Evolutionary conservation across 352 stramenopile genomes (phyloP).

Genomic region (Hyaloperonospora brassicae): DNA sequence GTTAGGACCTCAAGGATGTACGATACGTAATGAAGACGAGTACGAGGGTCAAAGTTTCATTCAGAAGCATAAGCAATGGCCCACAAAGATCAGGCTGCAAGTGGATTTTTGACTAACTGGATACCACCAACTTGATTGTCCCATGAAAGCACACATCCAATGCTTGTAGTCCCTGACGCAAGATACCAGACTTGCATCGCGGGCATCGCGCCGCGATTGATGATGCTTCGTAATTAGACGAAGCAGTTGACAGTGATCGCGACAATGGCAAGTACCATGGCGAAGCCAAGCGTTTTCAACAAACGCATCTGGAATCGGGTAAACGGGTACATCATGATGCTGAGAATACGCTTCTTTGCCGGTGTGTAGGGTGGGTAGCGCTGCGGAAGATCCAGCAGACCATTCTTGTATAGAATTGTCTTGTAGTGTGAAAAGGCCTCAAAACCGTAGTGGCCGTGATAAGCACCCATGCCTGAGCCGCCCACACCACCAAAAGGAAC

Average conservation of each 20-base stretch:
- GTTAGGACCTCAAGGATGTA: too few relatives aligned
- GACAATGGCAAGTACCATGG: constrained; percentile 25
- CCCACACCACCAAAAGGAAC: constrained; percentile 79
- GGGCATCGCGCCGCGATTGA: too few relatives aligned
- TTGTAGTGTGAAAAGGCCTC: constrained; percentile 71
- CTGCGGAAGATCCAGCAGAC: constrained; percentile 39
- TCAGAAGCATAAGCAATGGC: too few relatives aligned
- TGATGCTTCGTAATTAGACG: too few relatives aligned
- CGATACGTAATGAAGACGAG: too few relatives aligned
- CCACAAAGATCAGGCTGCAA: too few relatives aligned
- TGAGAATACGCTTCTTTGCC: constrained; percentile 28
- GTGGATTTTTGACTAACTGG: too few relatives aligned
- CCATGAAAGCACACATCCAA: too few relatives aligned
- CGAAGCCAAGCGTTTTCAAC: constrained; percentile 24
- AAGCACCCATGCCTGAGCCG: constrained; percentile 68
- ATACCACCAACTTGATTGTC: too few relatives aligned
- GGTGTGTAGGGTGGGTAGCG: constrained; percentile 48
- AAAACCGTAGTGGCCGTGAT: constrained; percentile 80
- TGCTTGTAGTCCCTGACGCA: too few relatives aligned
- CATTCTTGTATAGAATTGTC: constrained; percentile 59
- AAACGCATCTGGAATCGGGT: constrained; percentile 36
- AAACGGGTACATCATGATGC: constrained; percentile 38
- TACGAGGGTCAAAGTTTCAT: too few relatives aligned
- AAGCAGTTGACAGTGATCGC: constrained; percentile 22
- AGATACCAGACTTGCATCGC: too few relatives aligned